Evolutionary conservation across 306 rosid genomes (phyloP), one percentile per base, ranked within the genome.

Genomic region (Mimosa bimucronata): DNA sequence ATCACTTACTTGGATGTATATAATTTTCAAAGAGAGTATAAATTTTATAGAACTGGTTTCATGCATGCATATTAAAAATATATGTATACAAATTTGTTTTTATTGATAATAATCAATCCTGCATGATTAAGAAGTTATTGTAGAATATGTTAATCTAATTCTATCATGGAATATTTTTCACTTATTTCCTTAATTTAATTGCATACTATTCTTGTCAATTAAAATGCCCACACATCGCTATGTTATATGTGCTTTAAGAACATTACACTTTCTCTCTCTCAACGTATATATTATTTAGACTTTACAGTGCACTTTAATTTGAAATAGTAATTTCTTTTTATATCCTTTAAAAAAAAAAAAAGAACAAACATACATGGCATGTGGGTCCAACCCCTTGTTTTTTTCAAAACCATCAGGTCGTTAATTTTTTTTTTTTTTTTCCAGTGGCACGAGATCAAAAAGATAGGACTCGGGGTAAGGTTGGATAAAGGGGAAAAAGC

Each of bases 291-390:
- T 34, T 34, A 6, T 34, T n/a, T 55, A 55, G 14, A 19, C 13
- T n/a, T 40, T 23, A 41, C 37, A 42, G 42, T 13, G 14, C 74
- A 11, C 74, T 69, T 69, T 69, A 69, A 69, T 69, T 69, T 69
- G 74, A 69, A 69, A 23, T 69, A 42, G 12, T 6, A 42, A 42
- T 12, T 25, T 25, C 16, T 26, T 57, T 57, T 57, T 23, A 21
- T 9, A 21, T 10, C 7, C n/a, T 19, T 37, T 37, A 4, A 42
- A 1, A 16, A 31, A 34, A 64, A 31, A 30, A 3, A 19, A 37
- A 9, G 26, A 46, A 34, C 38, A 34, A 34, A 3, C 38, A 34
- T 34, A 34, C 38, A 34, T 34, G 38, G 38, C 38, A 34, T 34
- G 38, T 6, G 5, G 38, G 38, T 34, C 38, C 38, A 34, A 34